These are phyloP conservation scores for Wallacemonas sp. DNA, from an alignment of 208 protist genomes.

Conservation along the genomic window DNA sequence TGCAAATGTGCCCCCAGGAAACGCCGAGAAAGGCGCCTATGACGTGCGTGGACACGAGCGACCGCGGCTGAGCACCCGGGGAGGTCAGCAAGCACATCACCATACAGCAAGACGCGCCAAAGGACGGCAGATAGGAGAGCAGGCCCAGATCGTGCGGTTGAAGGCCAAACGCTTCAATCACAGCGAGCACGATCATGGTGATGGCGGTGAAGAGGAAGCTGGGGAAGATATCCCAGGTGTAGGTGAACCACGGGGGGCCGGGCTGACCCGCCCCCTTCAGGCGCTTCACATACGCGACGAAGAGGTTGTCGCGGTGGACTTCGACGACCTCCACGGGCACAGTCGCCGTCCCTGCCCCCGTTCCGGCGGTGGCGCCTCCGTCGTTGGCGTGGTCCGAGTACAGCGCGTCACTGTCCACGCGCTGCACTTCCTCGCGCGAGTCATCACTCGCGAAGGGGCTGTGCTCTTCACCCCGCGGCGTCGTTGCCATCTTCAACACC, in stretches of 20 bases:
- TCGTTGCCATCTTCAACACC: too few species aligned
- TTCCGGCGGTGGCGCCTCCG: not conserved
- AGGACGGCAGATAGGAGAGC: constrained; percentile 54
- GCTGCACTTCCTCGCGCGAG: not conserved
- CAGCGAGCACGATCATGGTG: constrained; percentile 50
- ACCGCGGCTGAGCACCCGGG: constrained; percentile 57
- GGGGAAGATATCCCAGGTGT: constrained; percentile 40
- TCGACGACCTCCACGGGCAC: constrained; percentile 23
- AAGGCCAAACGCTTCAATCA: constrained; percentile 51
- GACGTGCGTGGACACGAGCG: constrained; percentile 51
- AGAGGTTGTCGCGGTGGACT: constrained; percentile 12
- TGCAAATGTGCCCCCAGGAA: constrained; percentile 54
- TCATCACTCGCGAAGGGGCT: too few species aligned
- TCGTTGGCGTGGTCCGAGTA: too few species aligned
- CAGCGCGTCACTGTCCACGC: too few species aligned
- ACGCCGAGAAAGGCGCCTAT: constrained; percentile 62
- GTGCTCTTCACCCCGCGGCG: too few species aligned
- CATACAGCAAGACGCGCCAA: constrained; percentile 62
- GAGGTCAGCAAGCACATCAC: constrained; percentile 53
- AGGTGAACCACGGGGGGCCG: constrained; percentile 33
- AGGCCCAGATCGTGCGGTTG: constrained; percentile 44
- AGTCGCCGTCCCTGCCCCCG: not conserved
- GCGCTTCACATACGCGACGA: constrained; percentile 41
- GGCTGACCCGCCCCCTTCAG: constrained; percentile 41
- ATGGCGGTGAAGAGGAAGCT: constrained; percentile 55